These are phyloP conservation scores for Aureobasidium sp. DNA, from an alignment of 2,329 filamentous ascomycete species.

Conservation along the genomic window DNA sequence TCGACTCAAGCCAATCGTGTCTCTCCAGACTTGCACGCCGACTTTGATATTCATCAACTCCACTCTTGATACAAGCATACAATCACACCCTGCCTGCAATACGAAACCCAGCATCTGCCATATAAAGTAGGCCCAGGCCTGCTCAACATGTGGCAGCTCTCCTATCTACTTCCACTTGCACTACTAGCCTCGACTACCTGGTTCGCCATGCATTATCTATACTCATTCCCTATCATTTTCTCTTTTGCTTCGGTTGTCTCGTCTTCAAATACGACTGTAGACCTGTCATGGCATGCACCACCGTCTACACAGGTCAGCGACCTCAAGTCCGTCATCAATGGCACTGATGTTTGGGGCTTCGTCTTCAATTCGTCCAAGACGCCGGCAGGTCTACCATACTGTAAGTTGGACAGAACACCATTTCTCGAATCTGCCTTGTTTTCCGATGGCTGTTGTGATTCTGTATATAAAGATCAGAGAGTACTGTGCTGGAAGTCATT, in stretches of 20 bases:
- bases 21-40: not conserved
- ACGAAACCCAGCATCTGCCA: not conserved
- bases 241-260: constrained; percentile 12
- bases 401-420: not conserved
- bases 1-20: constrained; percentile 1
- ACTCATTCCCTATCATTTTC: constrained; percentile 20
- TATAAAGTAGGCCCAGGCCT: not conserved
- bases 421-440: not conserved
- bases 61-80: not conserved
- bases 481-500: not conserved
- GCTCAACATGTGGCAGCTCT: not conserved
- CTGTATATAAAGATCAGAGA: not conserved
- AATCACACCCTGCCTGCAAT: not conserved
- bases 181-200: constrained; percentile 22
- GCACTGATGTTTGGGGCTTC: constrained; percentile 63
- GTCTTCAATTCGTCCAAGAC: constrained; percentile 61
- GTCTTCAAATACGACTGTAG: constrained; percentile 22
- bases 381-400: constrained; percentile 48
- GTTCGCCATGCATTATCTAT: constrained; percentile 26
- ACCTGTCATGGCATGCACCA: constrained; percentile 54
- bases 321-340: constrained; percentile 50
- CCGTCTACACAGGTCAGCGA: constrained; percentile 53
- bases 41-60: not conserved
- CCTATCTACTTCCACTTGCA: constrained; percentile 23
- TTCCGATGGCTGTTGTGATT: not conserved